Conservation (phyloP, 2,329 filamentous ascomycete species). For the Trichoderma citrinoviride region DNA sequence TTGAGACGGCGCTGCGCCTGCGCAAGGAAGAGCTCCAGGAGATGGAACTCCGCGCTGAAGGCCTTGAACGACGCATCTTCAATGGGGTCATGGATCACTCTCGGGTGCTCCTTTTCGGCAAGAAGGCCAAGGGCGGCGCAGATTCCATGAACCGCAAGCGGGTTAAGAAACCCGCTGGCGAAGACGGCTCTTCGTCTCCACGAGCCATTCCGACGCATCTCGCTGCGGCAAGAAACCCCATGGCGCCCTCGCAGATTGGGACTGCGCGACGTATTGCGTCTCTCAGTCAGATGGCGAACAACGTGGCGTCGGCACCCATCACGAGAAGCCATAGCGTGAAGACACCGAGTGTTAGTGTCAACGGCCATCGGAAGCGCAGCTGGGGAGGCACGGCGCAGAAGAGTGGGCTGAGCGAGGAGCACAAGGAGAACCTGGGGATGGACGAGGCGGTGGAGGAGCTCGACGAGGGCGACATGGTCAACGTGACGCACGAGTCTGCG, state of each 20-base stretch:
- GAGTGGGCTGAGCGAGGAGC: slow-evolving; percentile 50
- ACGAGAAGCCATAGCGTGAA: slow-evolving; percentile 78
- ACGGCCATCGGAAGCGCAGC: slow-evolving; percentile 62
- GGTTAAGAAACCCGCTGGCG: slow-evolving; percentile 42
- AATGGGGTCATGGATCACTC: slow-evolving; percentile 97
- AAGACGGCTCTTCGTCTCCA: slow-evolving; percentile 44
- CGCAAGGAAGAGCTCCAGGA: slow-evolving; percentile 85
- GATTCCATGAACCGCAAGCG: slow-evolving; percentile 61
- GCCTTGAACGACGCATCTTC: slow-evolving; percentile 85
- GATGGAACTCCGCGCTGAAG: slow-evolving; percentile 87
- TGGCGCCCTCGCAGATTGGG: slow-evolving; percentile 47
- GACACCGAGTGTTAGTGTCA: slow-evolving; percentile 46
- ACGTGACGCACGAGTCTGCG: slow-evolving; percentile 17
- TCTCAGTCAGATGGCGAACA: slow-evolving; percentile 83
- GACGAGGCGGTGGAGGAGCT: slow-evolving; percentile 63
- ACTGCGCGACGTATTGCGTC: slow-evolving; percentile 80
- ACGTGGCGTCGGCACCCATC: slow-evolving; percentile 62
- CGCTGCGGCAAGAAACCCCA: slow-evolving; percentile 49
- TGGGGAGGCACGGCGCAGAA: slow-evolving; percentile 58
- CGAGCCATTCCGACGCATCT: slow-evolving; percentile 43
- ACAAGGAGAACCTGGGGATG: slow-evolving; percentile 63
- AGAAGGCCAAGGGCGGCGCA: slow-evolving; percentile 49
- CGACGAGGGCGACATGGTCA: slow-evolving; percentile 30
- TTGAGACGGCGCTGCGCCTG: slow-evolving; percentile 86
- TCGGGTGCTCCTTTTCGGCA: slow-evolving; percentile 78